Conservation (phyloP, 2,329 filamentous ascomycete genomes). For the Sclerotiophoma versabilis region DNA sequence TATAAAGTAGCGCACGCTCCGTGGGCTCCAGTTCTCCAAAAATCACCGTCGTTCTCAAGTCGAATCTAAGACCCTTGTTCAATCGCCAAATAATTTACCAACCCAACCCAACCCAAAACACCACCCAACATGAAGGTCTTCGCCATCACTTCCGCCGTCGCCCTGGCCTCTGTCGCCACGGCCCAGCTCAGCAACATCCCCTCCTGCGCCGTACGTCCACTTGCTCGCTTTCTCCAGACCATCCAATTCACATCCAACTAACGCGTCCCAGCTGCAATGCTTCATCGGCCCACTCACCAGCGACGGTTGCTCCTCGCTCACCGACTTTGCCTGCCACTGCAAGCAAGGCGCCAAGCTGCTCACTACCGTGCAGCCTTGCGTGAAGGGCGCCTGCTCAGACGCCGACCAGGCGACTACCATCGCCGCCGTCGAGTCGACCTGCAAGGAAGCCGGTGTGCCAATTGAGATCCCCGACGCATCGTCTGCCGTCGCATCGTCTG, state of each 20-base stretch:
- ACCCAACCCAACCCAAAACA: constrained; percentile 1
- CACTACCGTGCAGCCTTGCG: constrained; percentile 54
- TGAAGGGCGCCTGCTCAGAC: constrained; percentile 51
- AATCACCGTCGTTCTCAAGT: not conserved
- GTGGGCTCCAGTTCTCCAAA: not conserved
- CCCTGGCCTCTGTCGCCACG: constrained; percentile 54
- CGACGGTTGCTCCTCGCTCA: constrained; percentile 56
- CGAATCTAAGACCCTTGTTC: not conserved
- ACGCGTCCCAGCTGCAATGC: constrained; percentile 53
- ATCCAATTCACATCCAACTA: constrained; percentile 17
- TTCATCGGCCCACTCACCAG: constrained; percentile 51
- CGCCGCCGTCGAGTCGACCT: constrained; percentile 41
- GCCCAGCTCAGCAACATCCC: constrained; percentile 57
- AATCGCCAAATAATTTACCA: not conserved
- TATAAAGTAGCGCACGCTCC: constrained; percentile 31
- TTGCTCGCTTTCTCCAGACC: not conserved
- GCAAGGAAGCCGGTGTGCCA: constrained; percentile 40
- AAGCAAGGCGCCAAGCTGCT: constrained; percentile 53
- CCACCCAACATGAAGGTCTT: constrained; percentile 49
- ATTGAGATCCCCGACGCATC: constrained; percentile 34
- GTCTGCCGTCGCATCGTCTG: constrained; percentile 23
- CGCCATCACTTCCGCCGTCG: constrained; percentile 47
- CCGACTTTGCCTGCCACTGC: constrained; percentile 57
- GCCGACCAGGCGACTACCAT: constrained; percentile 47
- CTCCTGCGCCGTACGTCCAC: constrained; percentile 53